Base-by-base conservation (phyloP, 169 alveolate genomes). In the Plasmodium gallinaceum region DNA sequence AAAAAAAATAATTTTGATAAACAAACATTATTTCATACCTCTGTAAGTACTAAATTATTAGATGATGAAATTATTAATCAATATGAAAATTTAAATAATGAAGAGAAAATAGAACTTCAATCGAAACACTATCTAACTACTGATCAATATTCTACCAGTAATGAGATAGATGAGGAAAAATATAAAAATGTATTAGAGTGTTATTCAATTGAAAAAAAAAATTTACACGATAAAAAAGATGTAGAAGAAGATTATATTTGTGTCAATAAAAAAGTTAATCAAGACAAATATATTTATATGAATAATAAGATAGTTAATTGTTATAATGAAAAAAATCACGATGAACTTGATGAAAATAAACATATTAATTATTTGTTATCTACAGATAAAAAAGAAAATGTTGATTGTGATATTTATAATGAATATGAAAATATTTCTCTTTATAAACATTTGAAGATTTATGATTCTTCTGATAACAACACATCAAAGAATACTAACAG, bases 1-100 rank as follows among this genome's bases (percentile, higher is more conserved):
- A 85, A 70, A 42, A 85, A 70, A 12, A 85, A 85, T 14, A 37
- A 46, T 24, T 85, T 24, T 20, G 87, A 78, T 66, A 58, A 52
- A 9, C 58, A 68, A 58, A 58, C 32, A 24, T 39, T 66, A 16
- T 39, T 80, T 22, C 16, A 32, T 32, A 9, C 26, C 12, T 43
- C 58, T 7, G 0, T 7, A 14, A 54, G 80, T 14, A 48, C 0
- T 14, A 6, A 48, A 14, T 0, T 48, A 48, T 9, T 9, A 9
- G 5, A 14, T 9, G 5, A 60, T 60, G 69, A 60, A 22, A 22
- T 60, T 20, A 20, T 18, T 18, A 60, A 60, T 60, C 16, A 60
- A 26, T 6, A 20, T 60, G 69, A 7, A 60, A 60, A 60, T 60
- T 6, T 10, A 18, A 22, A n/a, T n/a, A 12, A 70, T 7, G 65